Evolutionary conservation across 208 protist species (phyloP).

Genomic region (Porcisia hertigi): DNA sequence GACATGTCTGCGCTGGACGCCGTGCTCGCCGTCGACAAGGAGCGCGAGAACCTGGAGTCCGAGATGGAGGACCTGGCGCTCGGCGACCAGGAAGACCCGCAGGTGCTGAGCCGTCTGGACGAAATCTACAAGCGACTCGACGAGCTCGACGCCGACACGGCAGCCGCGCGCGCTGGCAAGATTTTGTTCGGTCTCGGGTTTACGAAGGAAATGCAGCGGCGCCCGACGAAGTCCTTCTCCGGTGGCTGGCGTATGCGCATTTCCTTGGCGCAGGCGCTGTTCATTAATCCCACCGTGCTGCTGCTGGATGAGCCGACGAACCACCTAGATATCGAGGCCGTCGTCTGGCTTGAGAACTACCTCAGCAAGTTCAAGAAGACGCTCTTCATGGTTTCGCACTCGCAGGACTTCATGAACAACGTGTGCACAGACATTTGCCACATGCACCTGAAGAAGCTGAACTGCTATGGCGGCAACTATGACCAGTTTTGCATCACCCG

Average conservation of each 20-base stretch:
- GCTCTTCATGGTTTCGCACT: slow-evolving; percentile 96
- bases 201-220: slow-evolving; percentile 77
- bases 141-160: slow-evolving; percentile 90
- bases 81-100: slow-evolving; percentile 78
- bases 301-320: slow-evolving; percentile 99
- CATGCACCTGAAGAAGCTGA: slow-evolving; percentile 87
- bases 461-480: slow-evolving; percentile 96
- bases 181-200: slow-evolving; percentile 97
- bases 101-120: slow-evolving; percentile 72
- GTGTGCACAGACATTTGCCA: slow-evolving; percentile 97
- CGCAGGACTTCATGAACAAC: slow-evolving; percentile 97
- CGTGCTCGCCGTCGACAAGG: slow-evolving; percentile 84
- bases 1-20: slow-evolving; percentile 85
- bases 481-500: slow-evolving; percentile 94
- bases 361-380: slow-evolving; percentile 93
- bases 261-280: slow-evolving; percentile 95
- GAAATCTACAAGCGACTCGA: slow-evolving; percentile 94
- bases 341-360: slow-evolving; percentile 97
- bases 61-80: slow-evolving; percentile 86
- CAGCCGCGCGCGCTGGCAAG: slow-evolving; percentile 80
- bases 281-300: slow-evolving; percentile 93
- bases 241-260: slow-evolving; percentile 98
- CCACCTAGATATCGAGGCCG: slow-evolving; percentile 96
- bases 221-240: slow-evolving; percentile 85
- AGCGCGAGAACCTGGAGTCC: slow-evolving; percentile 72